Evolutionary conservation across 192 early-diverging fungal species (phyloP).

Genomic region (Glomus cerebriforme): DNA sequence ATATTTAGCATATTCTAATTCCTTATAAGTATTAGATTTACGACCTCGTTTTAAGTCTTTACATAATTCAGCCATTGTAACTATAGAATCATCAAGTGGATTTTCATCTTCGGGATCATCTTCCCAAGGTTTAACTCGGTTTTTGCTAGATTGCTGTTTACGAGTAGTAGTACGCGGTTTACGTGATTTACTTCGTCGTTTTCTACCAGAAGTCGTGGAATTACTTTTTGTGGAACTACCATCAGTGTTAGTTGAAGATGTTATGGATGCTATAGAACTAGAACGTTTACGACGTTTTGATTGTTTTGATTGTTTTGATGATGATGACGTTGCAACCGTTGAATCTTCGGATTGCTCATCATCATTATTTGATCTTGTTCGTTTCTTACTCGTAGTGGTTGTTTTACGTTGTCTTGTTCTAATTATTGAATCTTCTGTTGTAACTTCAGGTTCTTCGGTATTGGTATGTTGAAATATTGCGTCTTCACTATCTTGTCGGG

Average conservation of each 20-base stretch:
- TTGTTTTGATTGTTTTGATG: background rate
- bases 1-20: slow-evolving; percentile 20
- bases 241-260: background rate
- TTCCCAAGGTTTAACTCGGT: slow-evolving; percentile 19
- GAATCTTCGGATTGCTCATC: background rate
- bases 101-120: slow-evolving; percentile 31
- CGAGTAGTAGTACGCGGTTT: background rate
- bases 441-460: background rate
- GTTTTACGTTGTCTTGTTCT: background rate
- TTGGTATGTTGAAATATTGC: background rate
- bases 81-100: slow-evolving; percentile 8
- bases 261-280: background rate
- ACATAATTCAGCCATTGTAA: slow-evolving; percentile 31
- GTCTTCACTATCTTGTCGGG: background rate
- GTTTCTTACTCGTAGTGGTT: background rate
- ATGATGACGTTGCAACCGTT: background rate
- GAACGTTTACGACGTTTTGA: background rate
- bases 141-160: background rate
- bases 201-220: background rate
- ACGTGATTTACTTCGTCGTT: background rate
- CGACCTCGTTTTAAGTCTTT: slow-evolving; percentile 26
- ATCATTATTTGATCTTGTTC: background rate
- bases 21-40: slow-evolving; percentile 27
- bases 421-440: background rate
- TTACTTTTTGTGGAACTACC: background rate